A percentile compares a stretch with the other conserved stretches of the same genome.
Evolutionary conservation across 169 alveolate species (phyloP).

Genomic region (Perkinsus marinus): DNA sequence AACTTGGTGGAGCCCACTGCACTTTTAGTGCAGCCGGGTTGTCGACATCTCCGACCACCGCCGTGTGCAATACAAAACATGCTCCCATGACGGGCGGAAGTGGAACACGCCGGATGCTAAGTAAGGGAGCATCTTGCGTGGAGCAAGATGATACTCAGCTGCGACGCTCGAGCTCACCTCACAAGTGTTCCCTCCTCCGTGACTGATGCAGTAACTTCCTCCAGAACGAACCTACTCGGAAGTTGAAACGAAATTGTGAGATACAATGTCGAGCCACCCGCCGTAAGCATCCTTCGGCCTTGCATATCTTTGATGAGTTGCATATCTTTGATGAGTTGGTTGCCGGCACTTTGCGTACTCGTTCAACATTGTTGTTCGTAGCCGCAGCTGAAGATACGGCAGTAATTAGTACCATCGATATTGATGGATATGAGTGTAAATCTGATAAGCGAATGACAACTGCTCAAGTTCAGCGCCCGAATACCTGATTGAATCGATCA

Average conservation of each 20-base stretch:
- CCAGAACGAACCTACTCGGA: background rate
- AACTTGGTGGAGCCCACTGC: background rate
- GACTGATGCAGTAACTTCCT: background rate
- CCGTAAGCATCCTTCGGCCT: background rate
- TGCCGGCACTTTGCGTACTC: background rate
- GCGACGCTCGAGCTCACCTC: background rate
- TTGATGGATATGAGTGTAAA: no score
- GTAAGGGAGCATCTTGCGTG: background rate
- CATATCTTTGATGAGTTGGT: background rate
- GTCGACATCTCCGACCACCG: background rate
- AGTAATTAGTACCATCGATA: no score
- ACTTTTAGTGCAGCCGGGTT: background rate
- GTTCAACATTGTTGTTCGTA: background rate
- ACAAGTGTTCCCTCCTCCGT: background rate
- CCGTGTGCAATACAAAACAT: background rate
- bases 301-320: background rate
- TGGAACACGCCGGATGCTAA: background rate
- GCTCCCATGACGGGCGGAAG: background rate
- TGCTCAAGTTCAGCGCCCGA: no score
- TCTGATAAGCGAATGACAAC: no score
- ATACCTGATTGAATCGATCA: no score
- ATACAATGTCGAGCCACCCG: background rate
- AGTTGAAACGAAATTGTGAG: no score
- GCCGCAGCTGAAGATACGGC: no score
- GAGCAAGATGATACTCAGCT: background rate